A percentile compares a stretch with the other conserved stretches of the same genome.
phyloP scores from a whole-genome alignment of 2,329 filamentous ascomycete genomes.

The Salinomyces thailandicus region DNA sequence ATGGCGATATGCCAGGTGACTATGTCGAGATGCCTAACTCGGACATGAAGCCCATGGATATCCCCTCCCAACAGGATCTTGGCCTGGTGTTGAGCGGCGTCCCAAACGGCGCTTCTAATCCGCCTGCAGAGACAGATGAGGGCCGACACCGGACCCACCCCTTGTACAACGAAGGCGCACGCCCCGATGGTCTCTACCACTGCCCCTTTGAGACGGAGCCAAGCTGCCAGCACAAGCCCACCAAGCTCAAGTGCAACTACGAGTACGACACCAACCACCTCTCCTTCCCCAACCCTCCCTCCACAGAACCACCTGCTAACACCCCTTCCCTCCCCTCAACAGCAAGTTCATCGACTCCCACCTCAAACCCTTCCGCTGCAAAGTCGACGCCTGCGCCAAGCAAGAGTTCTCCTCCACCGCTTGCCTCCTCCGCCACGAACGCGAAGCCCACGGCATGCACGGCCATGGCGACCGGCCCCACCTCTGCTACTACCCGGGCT shows the following conservation, averaged over 20 bases:
- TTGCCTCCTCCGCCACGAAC: constrained; percentile 86
- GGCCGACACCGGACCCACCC: constrained; percentile 43
- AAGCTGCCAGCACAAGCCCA: constrained; percentile 79
- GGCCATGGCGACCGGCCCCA: constrained; percentile 89
- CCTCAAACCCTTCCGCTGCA: constrained; percentile 92
- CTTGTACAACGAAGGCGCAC: constrained; percentile 57
- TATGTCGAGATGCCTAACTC: background rate
- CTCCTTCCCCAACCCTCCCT: background rate
- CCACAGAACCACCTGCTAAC: background rate
- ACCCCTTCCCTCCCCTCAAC: constrained; percentile 7
- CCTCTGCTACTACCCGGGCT: constrained; percentile 77
- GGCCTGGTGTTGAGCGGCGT: constrained; percentile 5
- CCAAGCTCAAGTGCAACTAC: constrained; percentile 98
- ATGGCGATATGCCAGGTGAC: background rate
- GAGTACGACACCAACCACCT: constrained; percentile 57
- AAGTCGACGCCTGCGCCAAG: constrained; percentile 70
- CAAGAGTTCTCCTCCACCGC: constrained; percentile 90
- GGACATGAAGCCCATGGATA: constrained; percentile 7
- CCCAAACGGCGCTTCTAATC: background rate
- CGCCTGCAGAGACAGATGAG: constrained; percentile 21
- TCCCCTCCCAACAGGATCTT: constrained; percentile 6
- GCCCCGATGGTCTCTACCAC: constrained; percentile 75
- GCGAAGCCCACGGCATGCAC: constrained; percentile 91
- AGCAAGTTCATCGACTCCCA: constrained; percentile 98
- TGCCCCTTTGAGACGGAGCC: constrained; percentile 66